Evolutionary conservation across 495 filamentous ascomycete species (phyloP).

Genomic region (Podospora anserina): DNA sequence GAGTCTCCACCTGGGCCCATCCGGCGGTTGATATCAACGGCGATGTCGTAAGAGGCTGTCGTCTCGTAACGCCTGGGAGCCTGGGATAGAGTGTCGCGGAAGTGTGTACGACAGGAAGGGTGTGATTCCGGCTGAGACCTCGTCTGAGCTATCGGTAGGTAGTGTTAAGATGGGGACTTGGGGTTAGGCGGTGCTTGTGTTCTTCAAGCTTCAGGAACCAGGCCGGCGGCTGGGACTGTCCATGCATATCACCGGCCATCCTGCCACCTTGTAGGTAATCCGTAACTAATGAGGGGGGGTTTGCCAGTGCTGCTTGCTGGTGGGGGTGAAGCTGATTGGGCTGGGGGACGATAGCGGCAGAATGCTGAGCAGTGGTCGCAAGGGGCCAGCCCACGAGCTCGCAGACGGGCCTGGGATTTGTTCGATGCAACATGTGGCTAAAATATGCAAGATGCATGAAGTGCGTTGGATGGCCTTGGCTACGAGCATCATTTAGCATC

Average conservation of each 20-base stretch:
- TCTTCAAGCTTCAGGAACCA: not conserved
- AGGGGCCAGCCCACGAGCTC: constrained; percentile 27
- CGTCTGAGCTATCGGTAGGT: not conserved
- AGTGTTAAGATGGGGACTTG: not conserved
- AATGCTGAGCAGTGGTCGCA: constrained; percentile 22
- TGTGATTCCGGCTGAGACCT: not conserved
- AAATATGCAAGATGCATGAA: constrained; percentile 3
- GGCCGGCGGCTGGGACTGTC: not conserved
- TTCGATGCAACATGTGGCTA: constrained; percentile 20
- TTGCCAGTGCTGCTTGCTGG: not conserved
- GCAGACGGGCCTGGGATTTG: constrained; percentile 26
- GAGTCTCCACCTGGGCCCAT: not conserved
- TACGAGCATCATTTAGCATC: not conserved
- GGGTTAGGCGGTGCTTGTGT: not conserved
- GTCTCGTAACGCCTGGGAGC: not conserved
- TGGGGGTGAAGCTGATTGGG: constrained; percentile 9
- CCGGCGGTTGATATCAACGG: not conserved
- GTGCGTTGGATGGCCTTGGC: not conserved
- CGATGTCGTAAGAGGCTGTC: constrained; percentile 20
- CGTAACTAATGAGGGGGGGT: not conserved
- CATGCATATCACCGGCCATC: not conserved
- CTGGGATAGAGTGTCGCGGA: not conserved
- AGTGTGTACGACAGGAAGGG: not conserved
- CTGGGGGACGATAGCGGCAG: constrained; percentile 12
- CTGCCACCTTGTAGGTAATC: not conserved